Evolutionary conservation across 2,329 filamentous ascomycete species (phyloP).

Genomic region (Fusarium sp.): DNA sequence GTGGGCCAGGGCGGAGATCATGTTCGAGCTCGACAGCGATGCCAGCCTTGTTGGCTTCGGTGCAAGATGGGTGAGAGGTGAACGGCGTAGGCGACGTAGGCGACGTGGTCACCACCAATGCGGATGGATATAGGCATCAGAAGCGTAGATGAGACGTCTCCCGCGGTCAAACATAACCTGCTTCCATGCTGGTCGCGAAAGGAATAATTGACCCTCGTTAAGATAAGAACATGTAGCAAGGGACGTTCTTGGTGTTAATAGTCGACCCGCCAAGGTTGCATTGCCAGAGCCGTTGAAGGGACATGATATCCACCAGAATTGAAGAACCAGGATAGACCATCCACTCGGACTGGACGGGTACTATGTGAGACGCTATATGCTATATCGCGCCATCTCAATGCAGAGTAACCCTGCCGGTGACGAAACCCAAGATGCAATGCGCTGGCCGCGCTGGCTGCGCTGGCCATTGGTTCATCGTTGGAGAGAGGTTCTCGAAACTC

Average conservation of each 20-base stretch:
- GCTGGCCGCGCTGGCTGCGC: constrained; percentile 4
- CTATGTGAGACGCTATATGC: constrained; percentile 43
- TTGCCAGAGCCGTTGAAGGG: constrained; percentile 32
- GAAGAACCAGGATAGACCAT: constrained; percentile 30
- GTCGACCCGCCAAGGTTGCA: constrained; percentile 35
- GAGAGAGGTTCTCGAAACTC: neutral
- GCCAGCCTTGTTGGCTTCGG: constrained; percentile 42
- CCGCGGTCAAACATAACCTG: constrained; percentile 44
- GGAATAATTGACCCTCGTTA: constrained; percentile 49
- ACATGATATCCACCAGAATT: constrained; percentile 34
- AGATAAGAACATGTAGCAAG: constrained; percentile 50
- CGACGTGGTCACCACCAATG: constrained; percentile 48
- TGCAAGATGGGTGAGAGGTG: constrained; percentile 49
- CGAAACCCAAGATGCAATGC: constrained; percentile 16
- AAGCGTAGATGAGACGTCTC: constrained; percentile 41
- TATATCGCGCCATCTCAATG: constrained; percentile 43
- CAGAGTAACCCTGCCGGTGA: constrained; percentile 38
- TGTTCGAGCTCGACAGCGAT: constrained; percentile 44
- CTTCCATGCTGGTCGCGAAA: constrained; percentile 50
- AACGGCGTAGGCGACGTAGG: constrained; percentile 46
- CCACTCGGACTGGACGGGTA: constrained; percentile 37
- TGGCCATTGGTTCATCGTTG: constrained; percentile 9
- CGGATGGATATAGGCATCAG: constrained; percentile 37
- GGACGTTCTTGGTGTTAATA: constrained; percentile 40
- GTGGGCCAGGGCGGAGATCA: constrained; percentile 44